Conservation (phyloP, 2,329 filamentous ascomycete species). For the Aciculosporium take region DNA sequence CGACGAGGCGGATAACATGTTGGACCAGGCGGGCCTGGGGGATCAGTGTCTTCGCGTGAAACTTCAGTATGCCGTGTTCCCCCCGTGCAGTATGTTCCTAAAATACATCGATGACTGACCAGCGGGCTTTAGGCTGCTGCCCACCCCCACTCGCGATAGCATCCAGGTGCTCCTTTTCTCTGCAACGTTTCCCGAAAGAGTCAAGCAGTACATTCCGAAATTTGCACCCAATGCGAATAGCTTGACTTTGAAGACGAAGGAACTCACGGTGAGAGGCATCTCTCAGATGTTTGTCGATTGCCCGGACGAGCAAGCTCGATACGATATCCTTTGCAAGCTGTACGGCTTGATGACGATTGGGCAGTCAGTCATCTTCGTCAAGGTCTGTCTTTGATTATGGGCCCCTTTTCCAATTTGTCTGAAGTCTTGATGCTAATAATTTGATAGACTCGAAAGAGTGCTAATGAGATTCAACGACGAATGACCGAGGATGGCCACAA, state of each 20-base stretch:
- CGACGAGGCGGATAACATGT: conserved; percentile 97
- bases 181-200: conserved; percentile 77
- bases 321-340: conserved; percentile 75
- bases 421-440: conserved; percentile 8
- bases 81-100: neutral
- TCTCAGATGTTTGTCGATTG: conserved; percentile 98
- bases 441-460: conserved; percentile 65
- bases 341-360: conserved; percentile 95
- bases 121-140: conserved; percentile 30
- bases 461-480: conserved; percentile 67
- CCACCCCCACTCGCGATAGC: conserved; percentile 41
- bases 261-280: conserved; percentile 92
- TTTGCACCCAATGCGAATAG: conserved; percentile 80
- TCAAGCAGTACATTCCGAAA: conserved; percentile 66
- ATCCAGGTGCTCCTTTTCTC: conserved; percentile 93
- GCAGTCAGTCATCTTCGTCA: conserved; percentile 96
- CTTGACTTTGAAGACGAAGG: conserved; percentile 75
- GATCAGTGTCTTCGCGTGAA: conserved; percentile 92
- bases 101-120: neutral
- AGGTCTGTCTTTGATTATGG: conserved; percentile 35
- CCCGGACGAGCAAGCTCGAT: conserved; percentile 67
- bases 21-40: conserved; percentile 86
- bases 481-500: conserved; percentile 86
- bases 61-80: conserved; percentile 32
- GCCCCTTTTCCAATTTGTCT: neutral